Base-by-base conservation (phyloP, 306 rosid genomes). In the Cicer judaicum region DNA sequence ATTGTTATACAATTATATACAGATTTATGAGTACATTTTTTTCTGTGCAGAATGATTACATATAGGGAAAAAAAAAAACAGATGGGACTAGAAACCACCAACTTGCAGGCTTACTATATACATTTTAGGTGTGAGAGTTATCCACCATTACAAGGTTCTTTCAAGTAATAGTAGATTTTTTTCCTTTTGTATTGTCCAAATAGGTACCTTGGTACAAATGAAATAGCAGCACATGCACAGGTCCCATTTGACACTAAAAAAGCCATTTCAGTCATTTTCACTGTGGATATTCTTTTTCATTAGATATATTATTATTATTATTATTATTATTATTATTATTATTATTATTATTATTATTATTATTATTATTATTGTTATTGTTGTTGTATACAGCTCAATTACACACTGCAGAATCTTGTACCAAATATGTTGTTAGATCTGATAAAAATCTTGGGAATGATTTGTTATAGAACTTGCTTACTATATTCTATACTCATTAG, bases 251-350 rank as follows among this genome's bases (percentile, higher is more conserved):
- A 81, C 61, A 53, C 54, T 55, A 65, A 60, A 78, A 65, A 78
- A 7, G 71, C 78, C 81, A 83, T 75, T 63, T 40, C 66, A 71
- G 78, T 86, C 77, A 75, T 68, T 74, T 75, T 83, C 84, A 64
- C 5, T 5, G 57, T 47, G 29, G 85, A 78, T 78, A 74, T 85
- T 47, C 68, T 44, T 73, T 80, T 72, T 10, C 34, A 46, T 68
- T 29, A 43, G 24, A 68, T 65, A 62, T 65, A 67, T 29, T 29
- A 29, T 3, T 29, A 29, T 29, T 29, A 29, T 29, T 29, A 29
- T 3, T 29, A 29, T 29, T 29, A 29, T 29, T 29, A 29, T 29
- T 29, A 29, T 29, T 29, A 29, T 29, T 29, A 29, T 29, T 29
- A 29, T 29, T 29, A 24, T 2, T 24, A 24, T 24, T 21, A 21